Percentiles rank a stretch among this genome's conserved stretches.
Conservation (phyloP, 2,329 filamentous ascomycete genomes). For the Neonectria sp. region DNA sequence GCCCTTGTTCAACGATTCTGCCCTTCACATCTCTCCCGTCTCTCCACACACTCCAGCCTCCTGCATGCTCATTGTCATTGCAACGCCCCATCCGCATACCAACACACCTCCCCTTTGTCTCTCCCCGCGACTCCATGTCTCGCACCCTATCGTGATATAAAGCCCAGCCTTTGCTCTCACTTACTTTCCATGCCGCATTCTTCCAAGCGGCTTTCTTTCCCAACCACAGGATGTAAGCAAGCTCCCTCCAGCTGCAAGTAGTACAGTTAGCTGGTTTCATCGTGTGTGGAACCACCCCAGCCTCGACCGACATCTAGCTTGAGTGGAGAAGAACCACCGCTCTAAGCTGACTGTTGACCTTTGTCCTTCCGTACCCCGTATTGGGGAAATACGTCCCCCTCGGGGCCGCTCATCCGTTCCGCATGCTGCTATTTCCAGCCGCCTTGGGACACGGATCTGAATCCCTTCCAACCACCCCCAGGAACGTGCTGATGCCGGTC, state of each 20-base stretch:
- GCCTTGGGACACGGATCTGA: background rate
- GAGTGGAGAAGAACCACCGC: background rate
- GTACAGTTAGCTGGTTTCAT: background rate
- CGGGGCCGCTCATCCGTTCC: constrained; percentile 10
- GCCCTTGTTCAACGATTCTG: background rate
- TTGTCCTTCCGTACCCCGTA: constrained; percentile 15
- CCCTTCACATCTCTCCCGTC: background rate
- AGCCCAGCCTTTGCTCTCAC: constrained; percentile 6
- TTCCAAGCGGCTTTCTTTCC: background rate
- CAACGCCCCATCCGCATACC: constrained; percentile 20
- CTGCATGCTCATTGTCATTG: constrained; percentile 6
- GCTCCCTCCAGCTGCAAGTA: background rate
- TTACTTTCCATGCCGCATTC: background rate
- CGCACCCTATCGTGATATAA: background rate
- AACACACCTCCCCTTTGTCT: background rate
- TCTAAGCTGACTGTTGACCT: background rate
- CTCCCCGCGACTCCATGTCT: constrained; percentile 12
- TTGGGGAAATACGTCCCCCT: constrained; percentile 15
- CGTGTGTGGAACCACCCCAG: background rate
- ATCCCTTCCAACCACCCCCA: constrained; percentile 9
- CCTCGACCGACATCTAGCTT: background rate
- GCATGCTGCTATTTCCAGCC: constrained; percentile 13
- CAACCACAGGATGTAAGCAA: background rate
- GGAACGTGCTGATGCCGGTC: constrained; percentile 13
- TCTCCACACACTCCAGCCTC: background rate